Evolutionary conservation across 192 early-diverging fungal genomes (phyloP), one percentile per base, ranked within the genome.

Genomic region (Coemansia sp.): DNA sequence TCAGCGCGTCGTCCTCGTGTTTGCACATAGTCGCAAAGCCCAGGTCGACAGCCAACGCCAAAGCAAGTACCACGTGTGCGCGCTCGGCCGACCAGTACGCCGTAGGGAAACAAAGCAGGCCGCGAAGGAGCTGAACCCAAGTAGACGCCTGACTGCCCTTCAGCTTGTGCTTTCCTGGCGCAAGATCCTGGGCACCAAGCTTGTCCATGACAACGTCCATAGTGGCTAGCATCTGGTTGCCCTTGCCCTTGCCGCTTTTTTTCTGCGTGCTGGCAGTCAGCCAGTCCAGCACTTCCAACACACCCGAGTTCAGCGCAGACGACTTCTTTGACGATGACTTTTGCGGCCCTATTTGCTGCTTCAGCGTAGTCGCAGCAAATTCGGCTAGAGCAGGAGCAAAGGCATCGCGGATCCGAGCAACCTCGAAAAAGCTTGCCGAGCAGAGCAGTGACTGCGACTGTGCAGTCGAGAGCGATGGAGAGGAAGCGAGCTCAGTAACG

Each of bases 391-490:
- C 80, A 6, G 68, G 71, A 15, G 31, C 59, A 39, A 82, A 31
- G 15, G 55, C 61, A 11, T 67, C 44, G 14, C 80, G 80, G 23
- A 82, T 59, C 23, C 44, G 29, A 5, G 19, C 17, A 14, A 72
- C 58, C 61, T 82, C 80, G 42, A 74, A 77, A 59, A 82, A 76
- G 29, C 66, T 60, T 0, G 74, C 80, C 14, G 72, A 73, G 10
- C 42, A 36, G 27, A 82, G 72, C 51, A 77, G 48, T 45, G 48
- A 53, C 23, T 67, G 64, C 31, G 55, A 32, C 27, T 58, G 46
- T 5, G 19, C 55, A 7, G 55, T 58, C 5, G 29, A 34, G 4
- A 8, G 4, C 29, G 55, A 34, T 14, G 55, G 27, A 34, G 55
- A 17, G 5, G 70, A 57, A 2, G 50, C 63, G 62, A 77, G 32